Base-by-base conservation (phyloP, 2,329 filamentous ascomycete species). In the Zymoseptoria brevis region DNA sequence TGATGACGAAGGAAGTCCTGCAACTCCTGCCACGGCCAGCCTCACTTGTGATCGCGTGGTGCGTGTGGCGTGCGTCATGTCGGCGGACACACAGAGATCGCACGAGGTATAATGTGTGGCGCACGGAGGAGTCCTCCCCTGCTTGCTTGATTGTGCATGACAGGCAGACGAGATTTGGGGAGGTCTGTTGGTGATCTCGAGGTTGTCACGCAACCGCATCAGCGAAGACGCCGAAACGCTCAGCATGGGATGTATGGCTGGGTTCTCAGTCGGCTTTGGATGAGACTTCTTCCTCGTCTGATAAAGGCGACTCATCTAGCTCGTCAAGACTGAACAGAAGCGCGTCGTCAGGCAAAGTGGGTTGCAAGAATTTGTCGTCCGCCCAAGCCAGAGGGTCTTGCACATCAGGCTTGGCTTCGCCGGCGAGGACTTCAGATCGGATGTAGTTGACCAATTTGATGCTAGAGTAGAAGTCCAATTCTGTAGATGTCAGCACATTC, bases 281-380 rank as follows among this genome's bases (percentile, higher is more conserved):
- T n/a, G 35, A 16, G 6, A n/a, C 35, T 7, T 61, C 64, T 7
- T 53, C 57, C n/a, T 64, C 62, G 30, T 57, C 55, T 13, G 45
- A 55, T 8, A 61, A 57, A 16, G 62, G 57, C 30, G 57, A 55
- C 30, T 79, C 75, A 8, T 81, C 79, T 19, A 96, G 78, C 62
- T 96, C 94, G 64, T 96, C 93, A 19, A 99, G 79, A 58, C 84
- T 89, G 71, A 95, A 91, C 30, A 99, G 83, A 56, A 97, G 78
- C 3, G 92, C 89, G 72, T 99, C 94, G 66, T 96, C 90, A 60
- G 94, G 87, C 7, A 99, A 76, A 3, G 91, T 86, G 0, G 94
- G 94, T 70, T 88, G 88, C 60, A 99, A 79, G 70, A 86, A 95
- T 64, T 82, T 81, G 64, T 97, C 93, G 62, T 90, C 84, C n/a